Conservation (phyloP, 2,329 filamentous ascomycete genomes). For the Colletotrichum eleusines region DNA sequence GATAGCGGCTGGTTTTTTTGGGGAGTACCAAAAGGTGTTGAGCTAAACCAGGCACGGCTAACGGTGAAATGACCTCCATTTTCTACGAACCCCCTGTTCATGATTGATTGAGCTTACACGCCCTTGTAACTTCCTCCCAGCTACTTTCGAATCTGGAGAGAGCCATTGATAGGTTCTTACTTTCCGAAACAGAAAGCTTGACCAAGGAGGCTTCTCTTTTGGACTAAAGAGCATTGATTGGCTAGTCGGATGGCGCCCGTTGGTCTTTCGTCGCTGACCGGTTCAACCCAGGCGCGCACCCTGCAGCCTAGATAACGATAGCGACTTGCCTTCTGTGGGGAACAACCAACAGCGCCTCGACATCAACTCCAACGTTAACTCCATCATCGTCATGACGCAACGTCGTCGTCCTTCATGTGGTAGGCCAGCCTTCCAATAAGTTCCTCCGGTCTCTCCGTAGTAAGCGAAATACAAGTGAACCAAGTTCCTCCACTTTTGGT, state of each 20-base stretch:
- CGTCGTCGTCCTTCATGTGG: neutral
- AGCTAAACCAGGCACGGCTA: neutral
- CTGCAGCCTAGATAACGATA: slow-evolving; percentile 11
- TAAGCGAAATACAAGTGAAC: neutral
- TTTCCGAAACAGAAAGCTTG: neutral
- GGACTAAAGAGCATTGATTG: neutral
- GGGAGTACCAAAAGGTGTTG: neutral
- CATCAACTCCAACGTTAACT: neutral
- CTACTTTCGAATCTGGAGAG: neutral
- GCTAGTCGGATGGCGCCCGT: neutral
- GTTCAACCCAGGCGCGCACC: neutral
- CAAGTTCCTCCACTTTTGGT: neutral
- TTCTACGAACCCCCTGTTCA: neutral
- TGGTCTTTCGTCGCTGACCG: neutral
- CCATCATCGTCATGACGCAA: neutral
- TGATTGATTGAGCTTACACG: slow-evolving; percentile 1
- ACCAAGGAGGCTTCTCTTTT: neutral
- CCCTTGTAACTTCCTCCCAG: neutral
- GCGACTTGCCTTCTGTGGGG: neutral
- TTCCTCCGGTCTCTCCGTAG: neutral
- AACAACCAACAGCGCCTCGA: neutral
- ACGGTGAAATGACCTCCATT: neutral
- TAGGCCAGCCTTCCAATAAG: no score
- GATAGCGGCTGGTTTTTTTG: neutral
- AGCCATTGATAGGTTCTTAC: neutral